Percentiles rank a stretch among this genome's conserved stretches.
Conservation (phyloP, 108 stramenopile species). For the Cylindrotheca fusiformis region DNA sequence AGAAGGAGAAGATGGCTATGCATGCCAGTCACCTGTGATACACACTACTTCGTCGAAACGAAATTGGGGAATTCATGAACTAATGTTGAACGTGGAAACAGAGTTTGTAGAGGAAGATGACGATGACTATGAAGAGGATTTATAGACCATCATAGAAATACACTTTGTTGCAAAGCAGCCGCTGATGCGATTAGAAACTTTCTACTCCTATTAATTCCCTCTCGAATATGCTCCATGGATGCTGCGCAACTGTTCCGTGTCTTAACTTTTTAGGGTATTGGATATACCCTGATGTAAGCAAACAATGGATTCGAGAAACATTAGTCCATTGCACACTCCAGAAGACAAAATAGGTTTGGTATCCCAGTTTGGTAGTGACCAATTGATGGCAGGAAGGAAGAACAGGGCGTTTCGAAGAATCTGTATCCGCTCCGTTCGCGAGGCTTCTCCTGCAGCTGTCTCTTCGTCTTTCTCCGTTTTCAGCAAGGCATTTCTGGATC, state of each 20-base stretch:
- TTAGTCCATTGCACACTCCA: constrained; percentile 51
- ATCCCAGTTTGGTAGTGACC: constrained; percentile 82
- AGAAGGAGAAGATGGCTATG: constrained; percentile 1
- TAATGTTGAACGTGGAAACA: constrained; percentile 42
- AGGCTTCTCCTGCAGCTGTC: constrained; percentile 1
- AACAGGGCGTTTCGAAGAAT: constrained; percentile 60
- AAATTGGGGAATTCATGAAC: constrained; percentile 43
- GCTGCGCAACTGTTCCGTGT: not conserved
- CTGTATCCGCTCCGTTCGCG: constrained; percentile 44
- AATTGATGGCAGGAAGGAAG: constrained; percentile 62
- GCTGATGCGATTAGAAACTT: too few relatives aligned
- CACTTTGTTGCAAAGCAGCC: too few relatives aligned
- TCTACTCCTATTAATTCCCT: too few relatives aligned
- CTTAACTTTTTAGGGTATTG: constrained; percentile 4
- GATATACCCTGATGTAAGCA: constrained; percentile 63
- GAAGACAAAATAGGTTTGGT: constrained; percentile 60
- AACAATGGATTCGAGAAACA: constrained; percentile 65
- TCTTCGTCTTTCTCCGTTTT: not conserved
- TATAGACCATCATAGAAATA: too few relatives aligned
- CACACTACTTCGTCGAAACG: constrained; percentile 51
- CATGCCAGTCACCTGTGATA: constrained; percentile 36
- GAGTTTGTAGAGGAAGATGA: constrained; percentile 37
- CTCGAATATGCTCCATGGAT: too few relatives aligned
- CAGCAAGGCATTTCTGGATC: constrained; percentile 4
- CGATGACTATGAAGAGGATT: constrained; percentile 11